Percentiles rank a stretch among this genome's conserved stretches.
Evolutionary conservation across 2,329 filamentous ascomycete genomes (phyloP).

Genomic region (Lasiodiplodia sp.): DNA sequence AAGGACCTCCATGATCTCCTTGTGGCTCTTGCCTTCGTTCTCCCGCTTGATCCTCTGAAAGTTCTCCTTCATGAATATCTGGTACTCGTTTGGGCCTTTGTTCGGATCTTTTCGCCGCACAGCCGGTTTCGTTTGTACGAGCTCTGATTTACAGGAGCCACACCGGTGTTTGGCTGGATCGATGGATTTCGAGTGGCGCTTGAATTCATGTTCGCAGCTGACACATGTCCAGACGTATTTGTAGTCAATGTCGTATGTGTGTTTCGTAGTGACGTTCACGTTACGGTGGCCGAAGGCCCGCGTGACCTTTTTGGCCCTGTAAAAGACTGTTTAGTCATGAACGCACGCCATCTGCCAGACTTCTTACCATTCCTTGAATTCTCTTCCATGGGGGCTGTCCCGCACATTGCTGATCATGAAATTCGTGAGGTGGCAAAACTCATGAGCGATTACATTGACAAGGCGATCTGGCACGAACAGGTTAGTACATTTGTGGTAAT

Average conservation of each 20-base stretch:
- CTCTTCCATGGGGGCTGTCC: slow-evolving; percentile 79
- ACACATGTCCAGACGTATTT: slow-evolving; percentile 79
- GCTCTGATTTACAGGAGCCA: slow-evolving; percentile 71
- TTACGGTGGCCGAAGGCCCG: slow-evolving; percentile 68
- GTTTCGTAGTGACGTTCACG: slow-evolving; percentile 85
- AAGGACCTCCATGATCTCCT: slow-evolving; percentile 68
- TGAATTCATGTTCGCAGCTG: slow-evolving; percentile 80
- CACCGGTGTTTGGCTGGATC: slow-evolving; percentile 75
- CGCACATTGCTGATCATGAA: slow-evolving; percentile 84
- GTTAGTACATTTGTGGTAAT: neutral
- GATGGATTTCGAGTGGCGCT: slow-evolving; percentile 86
- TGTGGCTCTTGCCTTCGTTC: slow-evolving; percentile 63
- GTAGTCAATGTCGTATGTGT: slow-evolving; percentile 88
- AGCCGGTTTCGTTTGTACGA: slow-evolving; percentile 80
- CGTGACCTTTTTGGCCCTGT: slow-evolving; percentile 53
- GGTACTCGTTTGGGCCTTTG: slow-evolving; percentile 58
- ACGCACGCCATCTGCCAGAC: slow-evolving; percentile 29
- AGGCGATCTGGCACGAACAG: slow-evolving; percentile 63
- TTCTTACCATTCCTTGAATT: slow-evolving; percentile 76
- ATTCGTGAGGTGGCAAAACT: slow-evolving; percentile 93
- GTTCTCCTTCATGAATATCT: slow-evolving; percentile 70
- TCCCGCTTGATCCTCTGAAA: slow-evolving; percentile 67
- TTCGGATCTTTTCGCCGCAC: slow-evolving; percentile 33
- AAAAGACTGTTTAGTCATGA: neutral
- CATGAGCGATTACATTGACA: slow-evolving; percentile 91